phyloP scores from a whole-genome alignment of 768 basidiomycete species.

The Rhodotorula taiwanensis region DNA sequence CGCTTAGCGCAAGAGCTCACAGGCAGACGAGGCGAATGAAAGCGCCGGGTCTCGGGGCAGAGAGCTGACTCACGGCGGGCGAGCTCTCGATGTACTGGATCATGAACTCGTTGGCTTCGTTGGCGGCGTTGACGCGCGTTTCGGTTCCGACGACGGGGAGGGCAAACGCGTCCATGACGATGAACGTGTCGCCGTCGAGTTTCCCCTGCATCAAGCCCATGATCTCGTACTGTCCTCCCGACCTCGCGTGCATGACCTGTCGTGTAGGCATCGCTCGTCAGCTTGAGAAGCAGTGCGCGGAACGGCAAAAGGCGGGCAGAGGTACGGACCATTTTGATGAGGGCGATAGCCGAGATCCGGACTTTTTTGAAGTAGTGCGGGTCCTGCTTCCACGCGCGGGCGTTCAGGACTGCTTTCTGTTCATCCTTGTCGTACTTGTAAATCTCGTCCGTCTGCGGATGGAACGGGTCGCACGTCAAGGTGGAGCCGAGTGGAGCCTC shows the following conservation, averaged over 20 bases:
- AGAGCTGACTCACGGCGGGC: conserved; percentile 55
- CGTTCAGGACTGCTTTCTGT: conserved; percentile 49
- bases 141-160: conserved; percentile 97
- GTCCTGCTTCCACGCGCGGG: conserved; percentile 82
- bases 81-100: conserved; percentile 79
- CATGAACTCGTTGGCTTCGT: conserved; percentile 98
- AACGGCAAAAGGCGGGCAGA: too few relatives aligned
- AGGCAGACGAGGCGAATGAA: background rate
- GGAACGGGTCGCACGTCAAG: background rate
- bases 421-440: conserved; percentile 45
- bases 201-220: conserved; percentile 90
- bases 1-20: too few relatives aligned
- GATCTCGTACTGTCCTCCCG: conserved; percentile 94
- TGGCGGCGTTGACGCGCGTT: conserved; percentile 91
- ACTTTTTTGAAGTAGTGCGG: conserved; percentile 51
- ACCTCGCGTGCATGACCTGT: conserved; percentile 70
- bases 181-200: conserved; percentile 46
- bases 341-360: conserved; percentile 51
- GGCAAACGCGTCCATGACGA: conserved; percentile 92
- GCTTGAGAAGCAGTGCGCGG: background rate
- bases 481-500: conserved; percentile 35
- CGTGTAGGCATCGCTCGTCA: background rate
- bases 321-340: conserved; percentile 54
- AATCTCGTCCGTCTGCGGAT: conserved; percentile 36
- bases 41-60: background rate